A percentile compares a stretch with the other conserved stretches of the same genome.
Conservation (phyloP, 805 yeast genomes). For the Yamadazyma laniorum region DNA sequence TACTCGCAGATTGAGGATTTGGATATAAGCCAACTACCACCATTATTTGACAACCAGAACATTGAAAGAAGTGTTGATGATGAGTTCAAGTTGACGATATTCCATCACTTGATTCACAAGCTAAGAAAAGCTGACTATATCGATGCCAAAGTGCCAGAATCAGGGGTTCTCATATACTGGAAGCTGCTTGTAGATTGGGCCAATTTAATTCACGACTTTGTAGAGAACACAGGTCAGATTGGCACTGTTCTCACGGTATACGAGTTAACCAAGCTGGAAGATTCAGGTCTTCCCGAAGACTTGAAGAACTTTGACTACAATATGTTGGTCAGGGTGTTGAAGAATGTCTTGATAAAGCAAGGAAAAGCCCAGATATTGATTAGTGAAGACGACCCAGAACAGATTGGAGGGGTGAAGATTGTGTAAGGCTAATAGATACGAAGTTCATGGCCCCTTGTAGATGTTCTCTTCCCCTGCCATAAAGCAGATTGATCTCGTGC, state of each 20-base stretch:
- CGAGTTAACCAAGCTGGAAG: constrained; percentile 68
- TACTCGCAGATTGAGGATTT: constrained; percentile 24
- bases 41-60: constrained; percentile 49
- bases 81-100: constrained; percentile 55
- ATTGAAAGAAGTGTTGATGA: constrained; percentile 55
- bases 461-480: too few species aligned
- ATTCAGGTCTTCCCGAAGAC: constrained; percentile 51
- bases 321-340: constrained; percentile 52
- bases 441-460: too few species aligned
- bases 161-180: constrained; percentile 63
- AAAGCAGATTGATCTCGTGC: too few species aligned
- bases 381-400: constrained; percentile 53
- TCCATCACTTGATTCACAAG: constrained; percentile 53
- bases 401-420: constrained; percentile 76
- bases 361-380: constrained; percentile 73
- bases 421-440: constrained; percentile 28
- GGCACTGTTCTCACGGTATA: constrained; percentile 78
- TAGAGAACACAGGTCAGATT: constrained; percentile 73
- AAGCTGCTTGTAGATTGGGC: constrained; percentile 54
- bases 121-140: constrained; percentile 56
- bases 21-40: constrained; percentile 21
- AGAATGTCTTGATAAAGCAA: constrained; percentile 55
- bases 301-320: constrained; percentile 61
- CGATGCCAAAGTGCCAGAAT: constrained; percentile 51
- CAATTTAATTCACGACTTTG: constrained; percentile 28